Base-by-base conservation (phyloP, 1,139 yeast genomes). In the Scheffersomyces titani region DNA sequence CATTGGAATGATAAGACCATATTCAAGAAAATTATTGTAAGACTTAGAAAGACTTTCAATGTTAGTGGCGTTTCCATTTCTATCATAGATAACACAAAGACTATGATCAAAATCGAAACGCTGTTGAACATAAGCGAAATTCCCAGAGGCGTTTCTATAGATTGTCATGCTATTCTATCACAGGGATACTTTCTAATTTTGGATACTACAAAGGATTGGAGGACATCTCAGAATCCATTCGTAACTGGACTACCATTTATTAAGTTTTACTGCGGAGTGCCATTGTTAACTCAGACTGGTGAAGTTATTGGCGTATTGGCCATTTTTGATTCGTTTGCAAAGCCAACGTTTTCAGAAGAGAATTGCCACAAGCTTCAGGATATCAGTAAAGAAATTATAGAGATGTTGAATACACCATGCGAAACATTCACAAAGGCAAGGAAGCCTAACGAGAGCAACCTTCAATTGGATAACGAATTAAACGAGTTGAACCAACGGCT, bases 141-240 rank as follows among this genome's bases (percentile, higher is more conserved):
- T 49, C 84, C 89, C 5, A 73, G 90, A 54, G 74, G 72, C 48
- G 75, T 85, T 1, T 85, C 91, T 1, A 71, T 89, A 49, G 93
- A 89, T 68, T 85, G 86, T 5, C 93, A 89, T 70, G 78, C 91
- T 0, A 77, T 89, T 5, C 70, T 89, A 49, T 87, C 92, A 0
- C 72, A 75, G 13, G 85, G 79, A 1, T 76, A 77, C 61, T 83
- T 89, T 61, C 72, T 84, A 2, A 62, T 89, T 20, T 67, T 78
- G 24, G 90, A 89, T 68, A 87, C 92, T 1, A 69, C 84, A 5
- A 73, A 76, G 48, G 94, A 89, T 66, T 89, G 94, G 93, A 74
- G 93, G 67, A 82, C 87, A 4, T 64, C 71, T 7, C 72, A 75
- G 51, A 87, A 85, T 62, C 92, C 92, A 0, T 74, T 88, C 55